These are phyloP conservation scores for Alternaria brassicicola DNA, from an alignment of 2,329 filamentous ascomycete species.

Conservation along the genomic window DNA sequence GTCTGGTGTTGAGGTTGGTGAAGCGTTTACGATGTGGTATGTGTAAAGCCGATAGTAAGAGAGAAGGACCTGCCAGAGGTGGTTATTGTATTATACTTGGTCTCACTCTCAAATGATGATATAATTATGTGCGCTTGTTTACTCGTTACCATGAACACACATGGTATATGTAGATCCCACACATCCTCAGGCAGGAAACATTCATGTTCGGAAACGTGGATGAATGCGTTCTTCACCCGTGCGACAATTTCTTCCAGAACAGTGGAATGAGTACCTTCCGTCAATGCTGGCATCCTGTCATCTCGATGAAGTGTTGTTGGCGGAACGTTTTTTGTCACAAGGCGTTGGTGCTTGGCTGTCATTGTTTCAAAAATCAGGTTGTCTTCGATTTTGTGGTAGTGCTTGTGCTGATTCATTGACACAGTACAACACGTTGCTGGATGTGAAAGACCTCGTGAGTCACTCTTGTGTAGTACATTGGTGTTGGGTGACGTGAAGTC, in stretches of 20 bases:
- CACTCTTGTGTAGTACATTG: background rate
- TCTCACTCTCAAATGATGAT: background rate
- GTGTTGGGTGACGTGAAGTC: background rate
- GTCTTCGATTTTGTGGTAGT: background rate
- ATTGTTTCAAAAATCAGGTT: background rate
- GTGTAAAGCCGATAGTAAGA: background rate
- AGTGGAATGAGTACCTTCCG: background rate
- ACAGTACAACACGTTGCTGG: background rate
- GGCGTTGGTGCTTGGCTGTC: background rate
- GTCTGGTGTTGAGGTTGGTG: background rate
- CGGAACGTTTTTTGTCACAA: background rate
- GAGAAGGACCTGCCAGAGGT: background rate
- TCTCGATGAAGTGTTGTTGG: background rate
- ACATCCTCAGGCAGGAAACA: background rate
- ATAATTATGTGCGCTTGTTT: background rate
- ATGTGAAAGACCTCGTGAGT: too few relatives aligned
- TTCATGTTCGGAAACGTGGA: background rate
- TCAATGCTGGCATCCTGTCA: background rate
- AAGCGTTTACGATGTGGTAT: background rate
- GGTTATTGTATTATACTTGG: background rate
- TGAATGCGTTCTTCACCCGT: background rate
- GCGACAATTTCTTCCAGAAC: background rate
- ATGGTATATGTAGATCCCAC: background rate
- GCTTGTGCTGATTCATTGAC: background rate
- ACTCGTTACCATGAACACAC: background rate